Conservation (phyloP, 495 filamentous ascomycete genomes). For the Penicillium verhagenii region DNA sequence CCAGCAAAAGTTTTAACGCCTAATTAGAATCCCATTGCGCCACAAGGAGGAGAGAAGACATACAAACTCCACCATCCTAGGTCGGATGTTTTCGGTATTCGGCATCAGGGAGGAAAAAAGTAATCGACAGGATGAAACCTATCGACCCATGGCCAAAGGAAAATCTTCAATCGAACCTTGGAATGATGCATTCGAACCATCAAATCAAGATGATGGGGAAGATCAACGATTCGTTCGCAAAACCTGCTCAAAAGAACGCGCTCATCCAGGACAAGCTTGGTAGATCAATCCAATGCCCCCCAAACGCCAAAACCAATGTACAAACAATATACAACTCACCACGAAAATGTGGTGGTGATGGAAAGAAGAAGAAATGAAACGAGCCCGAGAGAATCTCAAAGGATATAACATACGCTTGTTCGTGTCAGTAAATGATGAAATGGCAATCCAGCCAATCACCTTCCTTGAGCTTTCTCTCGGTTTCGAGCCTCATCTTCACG, state of each 20-base stretch:
- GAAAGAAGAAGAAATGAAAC: neutral
- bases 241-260: neutral
- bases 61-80: neutral
- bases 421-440: neutral
- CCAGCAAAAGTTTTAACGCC: conserved; percentile 25
- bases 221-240: neutral
- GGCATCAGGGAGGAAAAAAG: neutral
- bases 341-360: neutral
- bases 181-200: neutral
- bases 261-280: conserved; percentile 5
- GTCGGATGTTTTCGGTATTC: neutral
- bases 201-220: neutral
- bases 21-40: conserved; percentile 20
- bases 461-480: conserved; percentile 20
- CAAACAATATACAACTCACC: conserved; percentile 18
- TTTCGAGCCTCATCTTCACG: conserved; percentile 49
- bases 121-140: neutral
- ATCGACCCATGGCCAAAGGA: neutral
- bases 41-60: conserved; percentile 27
- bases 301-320: conserved; percentile 23
- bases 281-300: conserved; percentile 9
- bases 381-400: neutral
- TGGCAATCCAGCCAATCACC: conserved; percentile 16
- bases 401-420: neutral
- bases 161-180: neutral